These are phyloP conservation scores for Nothopassalora personata DNA, from an alignment of 2,329 filamentous ascomycete genomes.

Conservation along the genomic window DNA sequence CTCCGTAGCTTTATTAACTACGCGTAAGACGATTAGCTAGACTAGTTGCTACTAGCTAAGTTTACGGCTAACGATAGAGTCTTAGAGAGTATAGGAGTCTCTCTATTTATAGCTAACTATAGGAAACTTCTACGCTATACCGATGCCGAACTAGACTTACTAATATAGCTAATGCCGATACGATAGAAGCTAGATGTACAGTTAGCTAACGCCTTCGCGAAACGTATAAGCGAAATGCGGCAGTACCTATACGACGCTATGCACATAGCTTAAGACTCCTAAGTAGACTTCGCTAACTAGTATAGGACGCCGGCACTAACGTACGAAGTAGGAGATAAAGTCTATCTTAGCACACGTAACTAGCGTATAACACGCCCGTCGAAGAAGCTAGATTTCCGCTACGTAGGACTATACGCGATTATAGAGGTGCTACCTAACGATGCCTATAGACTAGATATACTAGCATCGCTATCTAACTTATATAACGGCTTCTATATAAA, in stretches of 20 bases:
- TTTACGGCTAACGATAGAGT: background rate
- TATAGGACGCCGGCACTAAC: background rate
- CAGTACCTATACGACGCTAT: background rate
- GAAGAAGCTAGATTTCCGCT: too few species aligned
- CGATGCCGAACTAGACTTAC: too few species aligned
- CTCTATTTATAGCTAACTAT: background rate
- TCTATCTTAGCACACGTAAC: background rate
- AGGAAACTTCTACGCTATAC: background rate
- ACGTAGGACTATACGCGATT: background rate
- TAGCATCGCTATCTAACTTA: background rate
- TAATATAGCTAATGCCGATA: too few species aligned
- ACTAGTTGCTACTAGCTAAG: too few species aligned
- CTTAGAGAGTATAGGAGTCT: background rate
- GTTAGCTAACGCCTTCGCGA: background rate
- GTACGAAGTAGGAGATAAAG: background rate
- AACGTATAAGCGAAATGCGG: background rate
- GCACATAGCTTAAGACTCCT: background rate
- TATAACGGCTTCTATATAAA: background rate
- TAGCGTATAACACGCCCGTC: background rate
- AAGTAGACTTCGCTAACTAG: background rate
- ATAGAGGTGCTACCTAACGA: background rate
- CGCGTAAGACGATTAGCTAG: background rate
- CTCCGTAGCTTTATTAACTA: too few species aligned
- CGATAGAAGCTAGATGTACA: background rate
- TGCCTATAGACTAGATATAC: background rate